phyloP scores from a whole-genome alignment of 805 yeast genomes.

The Cyberlindnera euphorbiae region DNA sequence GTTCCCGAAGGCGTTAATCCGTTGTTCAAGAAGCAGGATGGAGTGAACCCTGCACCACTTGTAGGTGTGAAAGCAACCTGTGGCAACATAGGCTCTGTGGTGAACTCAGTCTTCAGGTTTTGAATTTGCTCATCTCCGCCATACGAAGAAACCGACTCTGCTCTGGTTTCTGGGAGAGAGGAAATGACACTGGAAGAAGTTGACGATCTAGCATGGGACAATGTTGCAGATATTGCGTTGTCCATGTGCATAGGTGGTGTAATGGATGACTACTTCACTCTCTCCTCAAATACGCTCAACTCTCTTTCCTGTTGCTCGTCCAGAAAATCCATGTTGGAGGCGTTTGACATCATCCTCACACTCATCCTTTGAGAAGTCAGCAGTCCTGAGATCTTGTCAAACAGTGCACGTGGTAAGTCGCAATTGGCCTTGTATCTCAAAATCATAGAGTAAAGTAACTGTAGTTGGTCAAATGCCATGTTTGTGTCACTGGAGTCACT shows the following conservation, averaged over 20 bases:
- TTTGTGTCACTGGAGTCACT: constrained; percentile 9
- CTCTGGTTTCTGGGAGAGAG: constrained; percentile 4
- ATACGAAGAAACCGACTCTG: constrained; percentile 1
- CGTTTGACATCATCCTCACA: constrained; percentile 1
- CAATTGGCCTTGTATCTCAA: constrained; percentile 19
- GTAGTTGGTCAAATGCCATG: constrained; percentile 18
- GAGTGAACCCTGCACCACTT: constrained; percentile 5
- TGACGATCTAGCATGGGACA: constrained; percentile 2
- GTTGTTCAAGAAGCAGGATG: constrained; percentile 6
- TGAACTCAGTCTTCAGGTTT: constrained; percentile 1
- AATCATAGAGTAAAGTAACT: constrained; percentile 16
- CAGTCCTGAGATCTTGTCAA: constrained; percentile 14
- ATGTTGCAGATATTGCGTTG: not conserved
- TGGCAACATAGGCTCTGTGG: not conserved
- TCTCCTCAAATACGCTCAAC: constrained; percentile 5
- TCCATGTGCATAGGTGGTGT: not conserved
- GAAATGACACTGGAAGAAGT: constrained; percentile 2
- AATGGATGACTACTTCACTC: not conserved
- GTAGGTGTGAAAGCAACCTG: constrained; percentile 3
- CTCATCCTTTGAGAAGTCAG: constrained; percentile 15
- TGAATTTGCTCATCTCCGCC: not conserved
- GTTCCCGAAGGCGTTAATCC: constrained; percentile 3
- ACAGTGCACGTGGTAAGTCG: constrained; percentile 17
- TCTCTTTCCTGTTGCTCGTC: constrained; percentile 2
- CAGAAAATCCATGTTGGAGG: constrained; percentile 1